Evolutionary conservation across 139 green algal species (phyloP).

Genomic region (Ulvella scutata): DNA sequence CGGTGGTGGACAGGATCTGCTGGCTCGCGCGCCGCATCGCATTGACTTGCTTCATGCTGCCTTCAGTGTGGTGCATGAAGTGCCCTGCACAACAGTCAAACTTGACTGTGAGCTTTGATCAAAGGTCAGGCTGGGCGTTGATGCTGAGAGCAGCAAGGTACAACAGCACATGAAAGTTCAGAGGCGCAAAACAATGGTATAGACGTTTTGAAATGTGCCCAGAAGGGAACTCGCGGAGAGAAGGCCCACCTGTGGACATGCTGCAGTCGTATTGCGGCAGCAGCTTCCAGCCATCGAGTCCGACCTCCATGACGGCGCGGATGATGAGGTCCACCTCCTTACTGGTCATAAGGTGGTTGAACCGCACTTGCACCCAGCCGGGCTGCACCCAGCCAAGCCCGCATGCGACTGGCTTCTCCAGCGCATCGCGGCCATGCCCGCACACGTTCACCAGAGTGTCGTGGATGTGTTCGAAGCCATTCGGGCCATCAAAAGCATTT

Average conservation of each 20-base stretch:
- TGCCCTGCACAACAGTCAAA: not conserved
- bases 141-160: too few relatives aligned
- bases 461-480: not conserved
- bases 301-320: not conserved
- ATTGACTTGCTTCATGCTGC: not conserved
- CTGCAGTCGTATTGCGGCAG: not conserved
- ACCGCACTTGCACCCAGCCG: not conserved
- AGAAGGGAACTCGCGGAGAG: too few relatives aligned
- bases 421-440: not conserved
- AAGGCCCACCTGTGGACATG: not conserved
- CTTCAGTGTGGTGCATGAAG: not conserved
- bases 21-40: not conserved
- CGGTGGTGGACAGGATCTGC: not conserved
- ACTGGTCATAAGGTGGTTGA: not conserved
- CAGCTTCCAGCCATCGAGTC: not conserved
- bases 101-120: too few relatives aligned
- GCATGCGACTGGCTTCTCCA: not conserved
- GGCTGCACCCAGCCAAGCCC: not conserved
- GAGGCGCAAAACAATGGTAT: too few relatives aligned
- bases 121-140: too few relatives aligned
- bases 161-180: too few relatives aligned
- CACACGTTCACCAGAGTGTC: not conserved
- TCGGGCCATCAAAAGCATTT: not conserved
- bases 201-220: too few relatives aligned
- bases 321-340: not conserved